Conservation (phyloP, 164 flowering plant species). For the Annona cherimola region DNA sequence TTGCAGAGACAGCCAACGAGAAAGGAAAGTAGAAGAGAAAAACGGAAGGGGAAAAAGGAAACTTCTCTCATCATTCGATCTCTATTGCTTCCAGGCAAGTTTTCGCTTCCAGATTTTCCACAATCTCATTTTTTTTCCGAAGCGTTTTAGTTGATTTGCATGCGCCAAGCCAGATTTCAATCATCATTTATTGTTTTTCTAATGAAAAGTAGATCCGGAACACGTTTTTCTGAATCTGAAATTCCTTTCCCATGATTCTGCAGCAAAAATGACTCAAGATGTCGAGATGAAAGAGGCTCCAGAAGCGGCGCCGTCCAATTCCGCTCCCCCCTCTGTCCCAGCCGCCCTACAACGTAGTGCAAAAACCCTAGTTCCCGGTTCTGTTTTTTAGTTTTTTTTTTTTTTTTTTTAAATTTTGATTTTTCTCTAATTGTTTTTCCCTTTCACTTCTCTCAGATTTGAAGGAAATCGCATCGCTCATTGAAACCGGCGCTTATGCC, state of each 20-base stretch:
- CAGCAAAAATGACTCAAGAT: constrained; percentile 57
- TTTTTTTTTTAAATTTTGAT: not conserved
- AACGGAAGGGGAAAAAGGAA: no score
- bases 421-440: not conserved
- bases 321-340: constrained; percentile 38
- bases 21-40: no score
- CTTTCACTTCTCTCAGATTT: constrained; percentile 38
- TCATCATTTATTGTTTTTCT: no score
- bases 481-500: constrained; percentile 70
- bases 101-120: no score
- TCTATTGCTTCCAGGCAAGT: no score
- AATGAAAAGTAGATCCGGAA: no score
- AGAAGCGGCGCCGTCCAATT: constrained; percentile 49
- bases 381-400: not conserved
- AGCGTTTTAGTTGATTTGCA: no score
- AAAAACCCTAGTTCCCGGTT: not conserved
- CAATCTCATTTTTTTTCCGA: no score
- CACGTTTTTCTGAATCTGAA: no score
- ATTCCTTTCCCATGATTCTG: not conserved
- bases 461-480: constrained; percentile 65
- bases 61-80: no score
- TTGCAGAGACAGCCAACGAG: no score
- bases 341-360: constrained; percentile 59
- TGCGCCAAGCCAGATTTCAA: no score
- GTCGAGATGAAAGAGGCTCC: constrained; percentile 75